These are phyloP conservation scores for Aureobasidium sp. DNA, from an alignment of 2,329 filamentous ascomycete species.

Conservation along the genomic window DNA sequence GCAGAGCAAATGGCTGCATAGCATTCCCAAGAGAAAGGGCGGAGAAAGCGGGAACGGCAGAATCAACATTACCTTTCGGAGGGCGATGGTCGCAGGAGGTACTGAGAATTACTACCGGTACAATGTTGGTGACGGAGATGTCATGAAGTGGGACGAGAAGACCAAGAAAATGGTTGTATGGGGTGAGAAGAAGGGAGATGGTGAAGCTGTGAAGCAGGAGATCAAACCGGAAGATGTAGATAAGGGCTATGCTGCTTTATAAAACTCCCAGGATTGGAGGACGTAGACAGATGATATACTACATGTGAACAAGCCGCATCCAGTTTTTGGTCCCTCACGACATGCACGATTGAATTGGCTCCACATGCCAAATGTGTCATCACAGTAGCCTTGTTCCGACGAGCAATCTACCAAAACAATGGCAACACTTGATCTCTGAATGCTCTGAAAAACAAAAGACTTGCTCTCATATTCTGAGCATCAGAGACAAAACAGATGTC, in stretches of 20 bases:
- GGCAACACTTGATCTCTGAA: not conserved
- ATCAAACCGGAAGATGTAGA: slow-evolving; percentile 1
- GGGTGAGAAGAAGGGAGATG: not conserved
- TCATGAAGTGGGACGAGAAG: slow-evolving; percentile 60
- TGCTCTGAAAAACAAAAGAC: not conserved
- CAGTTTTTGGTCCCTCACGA: too few relatives aligned
- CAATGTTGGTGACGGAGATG: slow-evolving; percentile 64
- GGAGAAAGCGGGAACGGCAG: slow-evolving; percentile 55
- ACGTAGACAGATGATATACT: not conserved
- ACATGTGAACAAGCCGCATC: too few relatives aligned
- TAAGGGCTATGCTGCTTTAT: slow-evolving; percentile 3
- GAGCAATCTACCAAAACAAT: not conserved
- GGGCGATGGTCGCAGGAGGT: slow-evolving; percentile 62
- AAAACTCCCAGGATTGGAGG: not conserved
- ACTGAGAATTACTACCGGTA: slow-evolving; percentile 82
- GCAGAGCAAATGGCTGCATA: slow-evolving; percentile 72
- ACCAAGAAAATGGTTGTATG: slow-evolving; percentile 46
- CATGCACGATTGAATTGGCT: not conserved
- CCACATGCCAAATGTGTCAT: not conserved
- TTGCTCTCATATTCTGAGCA: too few relatives aligned
- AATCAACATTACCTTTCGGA: slow-evolving; percentile 70
- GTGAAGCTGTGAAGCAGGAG: not conserved
- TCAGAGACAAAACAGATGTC: slow-evolving; percentile 1
- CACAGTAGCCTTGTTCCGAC: not conserved
- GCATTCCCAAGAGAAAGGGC: slow-evolving; percentile 66